Base-by-base conservation (phyloP, 345 rosid species). In the Brassica juncea region DNA sequence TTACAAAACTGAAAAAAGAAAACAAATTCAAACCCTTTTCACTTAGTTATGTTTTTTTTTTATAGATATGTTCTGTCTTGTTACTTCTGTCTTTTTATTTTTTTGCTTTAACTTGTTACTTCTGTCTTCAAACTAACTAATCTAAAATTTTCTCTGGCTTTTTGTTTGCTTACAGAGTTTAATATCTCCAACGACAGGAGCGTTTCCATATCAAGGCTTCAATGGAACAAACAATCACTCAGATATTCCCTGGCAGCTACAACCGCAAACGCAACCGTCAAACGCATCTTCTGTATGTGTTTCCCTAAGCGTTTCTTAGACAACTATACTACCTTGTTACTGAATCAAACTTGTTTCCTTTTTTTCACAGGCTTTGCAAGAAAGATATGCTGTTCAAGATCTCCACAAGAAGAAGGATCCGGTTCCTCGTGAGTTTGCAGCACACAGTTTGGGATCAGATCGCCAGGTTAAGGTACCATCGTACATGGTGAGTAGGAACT, bases 101-200 rank as follows among this genome's bases (percentile, higher is more conserved):
- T 32, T 32, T 32, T 32, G 35, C 35, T 32, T 32, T 32, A 32
- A 32, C 1, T 23, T 21, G 10, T 21, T 8, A 52, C 58, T 52
- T 16, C 2, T 52, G 15, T 4, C 10, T 10, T 35, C 8, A 6
- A 32, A 32, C 10, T 37, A 37, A 42, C 14, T 44, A 44, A 44
- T 44, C 54, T 1, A 3, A 44, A 12, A 3, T 12, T 12, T 12
- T 52, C 25, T 66, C 39, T 42, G 42, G 69, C 4, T 7, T 83
- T 65, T 66, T 88, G 94, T 59, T 32, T 31, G 25, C 84, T 52
- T 81, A 27, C 87, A 95, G 99, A 83, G 87, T 84, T 74, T 95
- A 65, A 90, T 93, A 55, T 95, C 99, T 39, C 99, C 99, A 1
- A 95, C 99, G 3, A 95, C 99, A 4, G 99, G 99, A 71, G 55